A percentile compares a stretch with the other conserved stretches of the same genome.
These are phyloP conservation scores for Tulasnella sp. DNA, from an alignment of 768 basidiomycete genomes.

Conservation along the genomic window DNA sequence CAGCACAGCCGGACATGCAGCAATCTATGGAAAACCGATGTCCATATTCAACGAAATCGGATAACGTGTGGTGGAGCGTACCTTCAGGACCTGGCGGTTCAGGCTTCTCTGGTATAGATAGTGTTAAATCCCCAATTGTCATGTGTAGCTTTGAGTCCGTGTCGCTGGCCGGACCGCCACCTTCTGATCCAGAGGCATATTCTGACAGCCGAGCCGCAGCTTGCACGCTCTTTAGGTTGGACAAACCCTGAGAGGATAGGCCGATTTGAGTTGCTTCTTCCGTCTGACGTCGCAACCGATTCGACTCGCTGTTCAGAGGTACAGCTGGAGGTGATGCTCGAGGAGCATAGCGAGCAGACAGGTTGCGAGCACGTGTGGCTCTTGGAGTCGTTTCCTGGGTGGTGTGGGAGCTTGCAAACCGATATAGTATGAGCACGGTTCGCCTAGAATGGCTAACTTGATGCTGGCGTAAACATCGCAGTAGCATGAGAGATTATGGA, in stretches of 20 bases:
- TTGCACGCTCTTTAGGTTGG: constrained; percentile 10
- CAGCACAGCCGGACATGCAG: constrained; percentile 16
- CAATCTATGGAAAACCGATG: constrained; percentile 2
- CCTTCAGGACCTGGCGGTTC: constrained; percentile 12
- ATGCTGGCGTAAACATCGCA: too few species aligned
- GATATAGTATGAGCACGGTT: too few species aligned
- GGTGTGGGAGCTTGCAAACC: too few species aligned
- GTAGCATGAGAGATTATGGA: too few species aligned
- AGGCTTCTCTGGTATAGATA: constrained; percentile 6
- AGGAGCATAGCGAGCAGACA: constrained; percentile 6
- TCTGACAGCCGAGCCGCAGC: constrained; percentile 8
- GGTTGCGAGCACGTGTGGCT: constrained; percentile 1
- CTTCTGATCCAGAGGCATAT: not conserved
- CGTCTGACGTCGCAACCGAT: not conserved
- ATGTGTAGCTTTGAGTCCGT: not conserved
- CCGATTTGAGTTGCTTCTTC: not conserved
- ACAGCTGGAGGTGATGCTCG: not conserved
- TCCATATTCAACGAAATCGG: not conserved
- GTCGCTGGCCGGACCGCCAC: not conserved
- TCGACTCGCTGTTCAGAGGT: not conserved
- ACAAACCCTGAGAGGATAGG: constrained; percentile 8
- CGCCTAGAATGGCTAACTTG: too few species aligned
- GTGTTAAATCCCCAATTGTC: not conserved
- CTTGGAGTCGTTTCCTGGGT: too few species aligned
- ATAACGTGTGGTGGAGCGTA: not conserved